phyloP scores from a whole-genome alignment of 306 rosid genomes.

The Quercus parvula region DNA sequence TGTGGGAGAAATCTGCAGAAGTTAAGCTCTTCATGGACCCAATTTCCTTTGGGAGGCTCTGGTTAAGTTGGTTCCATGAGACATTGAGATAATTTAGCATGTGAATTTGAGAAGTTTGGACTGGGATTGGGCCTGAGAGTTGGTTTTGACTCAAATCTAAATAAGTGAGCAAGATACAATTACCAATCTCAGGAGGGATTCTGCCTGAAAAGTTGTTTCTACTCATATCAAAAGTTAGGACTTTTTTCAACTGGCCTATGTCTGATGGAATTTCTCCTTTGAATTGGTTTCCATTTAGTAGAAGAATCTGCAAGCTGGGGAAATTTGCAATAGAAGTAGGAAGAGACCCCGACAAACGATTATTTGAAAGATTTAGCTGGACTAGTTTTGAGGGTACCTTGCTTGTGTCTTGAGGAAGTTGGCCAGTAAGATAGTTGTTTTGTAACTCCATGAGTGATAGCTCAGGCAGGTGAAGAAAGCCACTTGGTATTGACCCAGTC shows the following conservation, averaged over 20 bases:
- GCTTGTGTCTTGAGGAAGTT: constrained; percentile 43
- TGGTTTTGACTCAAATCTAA: constrained; percentile 90
- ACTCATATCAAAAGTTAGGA: constrained; percentile 70
- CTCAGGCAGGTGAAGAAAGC: constrained; percentile 71
- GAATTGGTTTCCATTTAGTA: constrained; percentile 63
- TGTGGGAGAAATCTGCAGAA: constrained; percentile 79
- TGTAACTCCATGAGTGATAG: constrained; percentile 70
- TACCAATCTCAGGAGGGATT: constrained; percentile 63
- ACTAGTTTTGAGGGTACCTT: constrained; percentile 54
- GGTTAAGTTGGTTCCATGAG: constrained; percentile 75
- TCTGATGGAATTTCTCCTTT: constrained; percentile 65
- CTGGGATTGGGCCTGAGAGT: constrained; percentile 73
- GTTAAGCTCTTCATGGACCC: constrained; percentile 74
- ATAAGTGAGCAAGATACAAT: constrained; percentile 51
- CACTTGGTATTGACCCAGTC: constrained; percentile 67
- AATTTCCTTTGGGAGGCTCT: constrained; percentile 64
- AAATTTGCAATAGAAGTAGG: constrained; percentile 68
- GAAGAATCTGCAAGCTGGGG: constrained; percentile 59
- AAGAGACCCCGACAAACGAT: constrained; percentile 60
- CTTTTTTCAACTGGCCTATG: constrained; percentile 52
- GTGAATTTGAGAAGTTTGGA: constrained; percentile 60
- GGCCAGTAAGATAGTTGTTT: constrained; percentile 72
- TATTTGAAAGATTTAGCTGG: constrained; percentile 73
- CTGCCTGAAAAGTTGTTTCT: constrained; percentile 70
- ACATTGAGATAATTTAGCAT: constrained; percentile 76